Evolutionary conservation across 805 yeast species (phyloP).

Genomic region (Barnettozyma pratensis): DNA sequence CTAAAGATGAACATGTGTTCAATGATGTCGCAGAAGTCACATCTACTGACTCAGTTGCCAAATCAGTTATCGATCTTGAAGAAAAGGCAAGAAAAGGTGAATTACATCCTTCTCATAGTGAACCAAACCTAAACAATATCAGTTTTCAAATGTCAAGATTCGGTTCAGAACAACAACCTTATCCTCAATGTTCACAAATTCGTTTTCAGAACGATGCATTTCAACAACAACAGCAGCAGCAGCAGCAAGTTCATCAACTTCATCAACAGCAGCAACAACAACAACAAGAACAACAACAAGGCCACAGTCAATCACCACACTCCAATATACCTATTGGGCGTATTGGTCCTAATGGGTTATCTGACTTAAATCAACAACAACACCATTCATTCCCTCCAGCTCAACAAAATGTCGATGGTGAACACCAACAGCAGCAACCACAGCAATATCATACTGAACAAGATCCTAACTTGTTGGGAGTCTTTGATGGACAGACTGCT

Average conservation of each 20-base stretch:
- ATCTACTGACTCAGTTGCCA: conserved; percentile 11
- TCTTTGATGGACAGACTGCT: conserved; percentile 3
- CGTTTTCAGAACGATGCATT: conserved; percentile 1
- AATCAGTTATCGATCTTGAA: conserved; percentile 1
- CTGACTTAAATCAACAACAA: not conserved
- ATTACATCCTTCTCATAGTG: conserved; percentile 5
- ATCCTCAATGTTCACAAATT: not conserved
- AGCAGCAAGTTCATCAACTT: conserved; percentile 1
- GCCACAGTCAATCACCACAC: no score
- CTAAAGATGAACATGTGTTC: conserved; percentile 23
- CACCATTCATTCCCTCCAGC: not conserved
- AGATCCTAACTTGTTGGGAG: not conserved
- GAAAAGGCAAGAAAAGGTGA: not conserved
- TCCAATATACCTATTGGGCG: not conserved
- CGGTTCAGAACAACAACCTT: not conserved
- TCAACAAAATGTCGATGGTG: not conserved
- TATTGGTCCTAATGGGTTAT: not conserved
- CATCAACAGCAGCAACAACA: conserved; percentile 2
- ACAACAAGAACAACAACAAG: not conserved
- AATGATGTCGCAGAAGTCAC: conserved; percentile 15
- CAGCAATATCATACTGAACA: not conserved
- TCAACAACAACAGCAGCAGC: conserved; percentile 6
- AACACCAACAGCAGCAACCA: not conserved
- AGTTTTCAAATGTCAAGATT: not conserved
- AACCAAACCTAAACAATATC: not conserved